Conservation (phyloP, 1,284 basidiomycete genomes). For the Testicularia cyperi region DNA sequence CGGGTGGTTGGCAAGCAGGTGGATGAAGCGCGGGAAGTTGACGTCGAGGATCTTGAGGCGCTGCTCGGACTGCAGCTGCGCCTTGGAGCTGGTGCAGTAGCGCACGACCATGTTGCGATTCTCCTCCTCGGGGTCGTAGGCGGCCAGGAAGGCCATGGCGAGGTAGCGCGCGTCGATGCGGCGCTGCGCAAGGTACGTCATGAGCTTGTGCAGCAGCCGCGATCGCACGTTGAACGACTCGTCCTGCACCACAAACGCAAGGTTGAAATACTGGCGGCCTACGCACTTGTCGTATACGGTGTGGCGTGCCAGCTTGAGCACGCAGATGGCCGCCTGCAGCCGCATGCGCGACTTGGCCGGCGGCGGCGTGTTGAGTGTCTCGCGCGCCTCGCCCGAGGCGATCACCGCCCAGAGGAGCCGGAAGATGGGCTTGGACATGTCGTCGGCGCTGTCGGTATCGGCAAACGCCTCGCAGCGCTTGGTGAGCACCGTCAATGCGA, state of each 20-base stretch:
- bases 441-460: slow-evolving; percentile 24
- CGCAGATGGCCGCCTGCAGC: slow-evolving; percentile 75
- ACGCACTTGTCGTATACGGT: slow-evolving; percentile 67
- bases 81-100: slow-evolving; percentile 15
- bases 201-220: slow-evolving; percentile 74
- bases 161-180: slow-evolving; percentile 75
- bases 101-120: slow-evolving; percentile 38
- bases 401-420: slow-evolving; percentile 43
- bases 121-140: slow-evolving; percentile 80
- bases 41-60: slow-evolving; percentile 67
- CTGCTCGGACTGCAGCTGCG: slow-evolving; percentile 12
- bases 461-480: slow-evolving; percentile 39
- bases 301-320: slow-evolving; percentile 77
- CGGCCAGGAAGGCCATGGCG: slow-evolving; percentile 80
- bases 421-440: slow-evolving; percentile 45
- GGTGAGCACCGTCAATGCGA: slow-evolving; percentile 42
- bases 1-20: slow-evolving; percentile 88
- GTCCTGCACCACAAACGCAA: slow-evolving; percentile 81
- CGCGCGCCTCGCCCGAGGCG: slow-evolving; percentile 35
- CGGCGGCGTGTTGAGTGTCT: slow-evolving; percentile 29
- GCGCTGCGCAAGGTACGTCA: slow-evolving; percentile 67
- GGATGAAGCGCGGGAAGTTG: slow-evolving; percentile 80
- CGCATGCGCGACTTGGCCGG: slow-evolving; percentile 65
- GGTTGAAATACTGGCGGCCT: slow-evolving; percentile 70
- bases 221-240: slow-evolving; percentile 82